Percentiles rank a stretch among this genome's conserved stretches.
These are phyloP conservation scores for Xylariaceae sp. DNA, from an alignment of 2,329 filamentous ascomycete genomes.

Conservation along the genomic window DNA sequence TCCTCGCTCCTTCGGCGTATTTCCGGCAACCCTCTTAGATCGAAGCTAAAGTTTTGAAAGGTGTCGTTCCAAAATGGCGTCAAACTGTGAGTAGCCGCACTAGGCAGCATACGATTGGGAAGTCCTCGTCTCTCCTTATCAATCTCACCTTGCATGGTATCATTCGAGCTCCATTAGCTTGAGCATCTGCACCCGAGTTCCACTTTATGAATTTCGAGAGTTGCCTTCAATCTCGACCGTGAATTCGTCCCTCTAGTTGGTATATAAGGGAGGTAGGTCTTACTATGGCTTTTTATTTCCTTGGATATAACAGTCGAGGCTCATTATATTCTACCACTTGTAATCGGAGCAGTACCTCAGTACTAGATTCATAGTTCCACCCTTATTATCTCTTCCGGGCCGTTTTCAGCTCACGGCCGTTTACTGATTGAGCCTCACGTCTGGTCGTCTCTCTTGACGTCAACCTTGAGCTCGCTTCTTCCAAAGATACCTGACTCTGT, in stretches of 20 bases:
- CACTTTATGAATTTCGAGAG: slow-evolving; percentile 9
- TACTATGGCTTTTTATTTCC: slow-evolving; percentile 9
- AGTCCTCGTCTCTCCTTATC: slow-evolving; percentile 25
- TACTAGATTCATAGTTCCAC: slow-evolving; percentile 20
- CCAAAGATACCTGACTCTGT: not conserved
- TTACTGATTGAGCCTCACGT: not conserved
- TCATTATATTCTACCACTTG: slow-evolving; percentile 8
- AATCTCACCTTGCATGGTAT: slow-evolving; percentile 24
- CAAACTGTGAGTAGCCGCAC: slow-evolving; percentile 9
- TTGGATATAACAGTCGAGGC: slow-evolving; percentile 19
- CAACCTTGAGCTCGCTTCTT: not conserved
- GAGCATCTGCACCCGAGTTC: slow-evolving; percentile 13
- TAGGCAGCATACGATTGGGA: slow-evolving; percentile 11
- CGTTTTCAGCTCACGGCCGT: slow-evolving; percentile 1
- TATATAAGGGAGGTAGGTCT: slow-evolving; percentile 16
- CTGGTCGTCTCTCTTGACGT: not conserved
- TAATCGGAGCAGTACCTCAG: slow-evolving; percentile 17
- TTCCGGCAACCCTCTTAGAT: slow-evolving; percentile 21
- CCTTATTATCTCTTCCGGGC: slow-evolving; percentile 17
- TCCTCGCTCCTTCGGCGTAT: slow-evolving; percentile 23
- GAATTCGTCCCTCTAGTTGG: slow-evolving; percentile 9
- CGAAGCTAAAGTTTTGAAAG: slow-evolving; percentile 23
- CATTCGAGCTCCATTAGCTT: slow-evolving; percentile 6
- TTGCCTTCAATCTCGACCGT: slow-evolving; percentile 5
- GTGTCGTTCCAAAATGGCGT: slow-evolving; percentile 24